A percentile compares a stretch with the other conserved stretches of the same genome.
phyloP scores from a whole-genome alignment of 73 alveolate species.

The Paramecium sonneborni region DNA sequence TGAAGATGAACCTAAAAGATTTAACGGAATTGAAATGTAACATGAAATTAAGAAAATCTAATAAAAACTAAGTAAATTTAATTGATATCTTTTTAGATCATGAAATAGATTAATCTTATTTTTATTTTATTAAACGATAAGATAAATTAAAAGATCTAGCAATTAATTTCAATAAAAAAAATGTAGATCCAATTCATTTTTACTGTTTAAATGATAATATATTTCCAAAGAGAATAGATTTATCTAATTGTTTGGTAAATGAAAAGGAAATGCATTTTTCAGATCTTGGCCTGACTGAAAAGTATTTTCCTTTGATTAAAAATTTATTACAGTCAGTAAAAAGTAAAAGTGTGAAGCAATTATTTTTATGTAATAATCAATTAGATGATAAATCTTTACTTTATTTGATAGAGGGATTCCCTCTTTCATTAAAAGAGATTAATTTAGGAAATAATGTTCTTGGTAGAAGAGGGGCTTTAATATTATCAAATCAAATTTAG shows the following conservation, averaged over 20 bases:
- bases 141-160: not conserved
- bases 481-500: not conserved
- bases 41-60: not conserved
- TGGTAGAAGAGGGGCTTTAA: not conserved
- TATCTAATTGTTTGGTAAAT: not conserved
- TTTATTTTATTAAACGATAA: not conserved
- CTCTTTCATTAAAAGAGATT: not conserved
- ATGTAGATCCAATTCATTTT: not conserved
- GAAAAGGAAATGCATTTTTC: constrained; percentile 5
- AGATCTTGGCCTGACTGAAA: not conserved
- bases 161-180: not conserved
- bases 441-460: not conserved
- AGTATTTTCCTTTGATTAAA: not conserved
- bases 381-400: not conserved
- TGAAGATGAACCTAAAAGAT: not conserved
- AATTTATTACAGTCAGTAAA: not conserved
- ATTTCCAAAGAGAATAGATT: constrained; percentile 20
- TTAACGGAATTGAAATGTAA: not conserved
- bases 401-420: not conserved
- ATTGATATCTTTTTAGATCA: not conserved
- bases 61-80: not conserved
- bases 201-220: not conserved
- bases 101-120: not conserved
- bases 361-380: constrained; percentile 6
- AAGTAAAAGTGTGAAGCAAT: not conserved